Evolutionary conservation across 2,329 filamentous ascomycete species (phyloP).

Genomic region (Cyclaneusma minus): DNA sequence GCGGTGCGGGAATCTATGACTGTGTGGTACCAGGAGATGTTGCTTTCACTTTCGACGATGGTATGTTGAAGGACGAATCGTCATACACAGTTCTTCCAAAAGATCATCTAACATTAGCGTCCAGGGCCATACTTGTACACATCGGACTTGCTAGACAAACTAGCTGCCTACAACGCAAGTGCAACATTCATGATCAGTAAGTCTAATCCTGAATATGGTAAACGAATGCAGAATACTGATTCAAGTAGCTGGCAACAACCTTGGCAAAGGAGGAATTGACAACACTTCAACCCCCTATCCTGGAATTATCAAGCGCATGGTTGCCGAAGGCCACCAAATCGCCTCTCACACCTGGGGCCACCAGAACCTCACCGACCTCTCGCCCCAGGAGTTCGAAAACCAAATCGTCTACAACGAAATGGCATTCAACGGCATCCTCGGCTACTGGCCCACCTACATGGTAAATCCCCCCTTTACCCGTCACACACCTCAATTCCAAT

Average conservation of each 20-base stretch:
- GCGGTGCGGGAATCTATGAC: slow-evolving; percentile 37
- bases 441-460: slow-evolving; percentile 39
- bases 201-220: too few species aligned
- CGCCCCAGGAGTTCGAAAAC: slow-evolving; percentile 25
- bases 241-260: slow-evolving; percentile 29
- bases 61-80: too few species aligned
- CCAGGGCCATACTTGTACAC: slow-evolving; percentile 47
- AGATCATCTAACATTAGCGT: too few species aligned
- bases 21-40: slow-evolving; percentile 42
- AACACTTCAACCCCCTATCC: slow-evolving; percentile 27
- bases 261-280: slow-evolving; percentile 39
- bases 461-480: not conserved
- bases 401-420: slow-evolving; percentile 38
- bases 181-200: slow-evolving; percentile 51
- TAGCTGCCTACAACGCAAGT: slow-evolving; percentile 41
- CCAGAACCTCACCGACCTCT: slow-evolving; percentile 27
- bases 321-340: slow-evolving; percentile 39
- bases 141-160: slow-evolving; percentile 41
- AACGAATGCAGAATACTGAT: slow-evolving; percentile 1
- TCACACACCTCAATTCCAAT: not conserved
- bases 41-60: slow-evolving; percentile 53
- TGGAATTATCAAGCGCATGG: slow-evolving; percentile 35
- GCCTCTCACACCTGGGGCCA: slow-evolving; percentile 40
- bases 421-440: slow-evolving; percentile 37
- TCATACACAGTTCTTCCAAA: too few species aligned